Evolutionary conservation across 805 yeast genomes (phyloP).

Genomic region (Teunomyces gatunensis): DNA sequence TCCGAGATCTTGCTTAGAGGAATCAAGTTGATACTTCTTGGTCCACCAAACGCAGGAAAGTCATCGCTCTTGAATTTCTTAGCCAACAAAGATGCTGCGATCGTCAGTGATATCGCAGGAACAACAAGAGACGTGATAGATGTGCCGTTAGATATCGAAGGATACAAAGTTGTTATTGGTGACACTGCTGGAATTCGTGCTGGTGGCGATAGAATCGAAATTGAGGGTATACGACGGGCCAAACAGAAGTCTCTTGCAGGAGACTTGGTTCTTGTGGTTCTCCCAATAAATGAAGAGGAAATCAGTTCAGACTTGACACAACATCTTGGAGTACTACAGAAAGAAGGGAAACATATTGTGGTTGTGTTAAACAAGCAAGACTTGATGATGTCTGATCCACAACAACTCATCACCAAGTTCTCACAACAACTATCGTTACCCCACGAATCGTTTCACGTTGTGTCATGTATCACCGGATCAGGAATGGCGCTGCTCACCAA

Average conservation of each 20-base stretch:
- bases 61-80: slow-evolving; percentile 79
- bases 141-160: slow-evolving; percentile 74
- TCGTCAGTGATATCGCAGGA: slow-evolving; percentile 89
- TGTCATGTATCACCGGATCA: slow-evolving; percentile 59
- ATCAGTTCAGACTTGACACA: slow-evolving; percentile 29
- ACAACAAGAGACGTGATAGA: slow-evolving; percentile 91
- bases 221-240: slow-evolving; percentile 81
- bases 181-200: slow-evolving; percentile 92
- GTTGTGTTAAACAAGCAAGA: slow-evolving; percentile 64
- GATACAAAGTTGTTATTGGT: slow-evolving; percentile 78
- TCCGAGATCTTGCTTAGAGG: slow-evolving; percentile 71
- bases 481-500: slow-evolving; percentile 55
- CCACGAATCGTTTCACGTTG: slow-evolving; percentile 16
- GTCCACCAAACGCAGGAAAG: slow-evolving; percentile 97
- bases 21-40: slow-evolving; percentile 67
- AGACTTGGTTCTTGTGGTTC: slow-evolving; percentile 66
- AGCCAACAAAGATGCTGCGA: slow-evolving; percentile 79
- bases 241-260: slow-evolving; percentile 54
- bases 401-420: not conserved
- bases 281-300: slow-evolving; percentile 44
- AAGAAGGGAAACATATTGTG: slow-evolving; percentile 30
- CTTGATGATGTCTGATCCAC: slow-evolving; percentile 22
- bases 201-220: slow-evolving; percentile 58
- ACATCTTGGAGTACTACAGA: slow-evolving; percentile 34
- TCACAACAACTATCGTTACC: slow-evolving; percentile 14